phyloP scores from a whole-genome alignment of 1,139 yeast genomes.

The Pichia sp. region DNA sequence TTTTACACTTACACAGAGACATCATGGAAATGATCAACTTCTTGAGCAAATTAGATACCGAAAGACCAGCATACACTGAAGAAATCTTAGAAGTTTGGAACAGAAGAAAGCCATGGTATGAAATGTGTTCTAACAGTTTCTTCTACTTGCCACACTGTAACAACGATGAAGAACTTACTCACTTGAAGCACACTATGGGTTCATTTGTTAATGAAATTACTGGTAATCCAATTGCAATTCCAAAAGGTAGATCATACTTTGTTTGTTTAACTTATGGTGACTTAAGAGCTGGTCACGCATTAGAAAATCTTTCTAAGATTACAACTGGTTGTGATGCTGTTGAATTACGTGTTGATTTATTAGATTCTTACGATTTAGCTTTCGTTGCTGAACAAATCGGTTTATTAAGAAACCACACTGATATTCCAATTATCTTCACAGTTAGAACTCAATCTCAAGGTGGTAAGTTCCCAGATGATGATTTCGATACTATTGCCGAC shows the following conservation, averaged over 20 bases:
- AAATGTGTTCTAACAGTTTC: slow-evolving; percentile 73
- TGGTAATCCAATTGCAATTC: slow-evolving; percentile 49
- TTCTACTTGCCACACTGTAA: slow-evolving; percentile 78
- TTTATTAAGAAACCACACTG: slow-evolving; percentile 58
- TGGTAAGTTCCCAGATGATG: slow-evolving; percentile 68
- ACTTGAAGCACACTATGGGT: slow-evolving; percentile 58
- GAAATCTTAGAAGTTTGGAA: slow-evolving; percentile 84
- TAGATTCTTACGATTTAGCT: slow-evolving; percentile 47
- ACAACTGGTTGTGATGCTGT: slow-evolving; percentile 76
- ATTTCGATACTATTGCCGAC: slow-evolving; percentile 44
- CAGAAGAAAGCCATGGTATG: slow-evolving; percentile 78
- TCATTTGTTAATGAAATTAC: slow-evolving; percentile 61
- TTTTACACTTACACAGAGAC: slow-evolving; percentile 87
- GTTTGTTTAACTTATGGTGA: slow-evolving; percentile 68
- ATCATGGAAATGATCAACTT: slow-evolving; percentile 77
- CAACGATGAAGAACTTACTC: slow-evolving; percentile 51
- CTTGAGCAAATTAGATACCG: slow-evolving; percentile 65
- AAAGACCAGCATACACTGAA: slow-evolving; percentile 83
- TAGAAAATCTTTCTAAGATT: slow-evolving; percentile 46
- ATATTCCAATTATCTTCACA: slow-evolving; percentile 79
- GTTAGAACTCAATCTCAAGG: slow-evolving; percentile 80
- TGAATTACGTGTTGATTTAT: slow-evolving; percentile 77
- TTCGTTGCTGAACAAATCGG: slow-evolving; percentile 79
- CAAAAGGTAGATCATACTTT: slow-evolving; percentile 62
- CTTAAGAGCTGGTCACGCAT: slow-evolving; percentile 43